Evolutionary conservation across 768 basidiomycete species (phyloP).

Genomic region (Tephrocybe rancida): DNA sequence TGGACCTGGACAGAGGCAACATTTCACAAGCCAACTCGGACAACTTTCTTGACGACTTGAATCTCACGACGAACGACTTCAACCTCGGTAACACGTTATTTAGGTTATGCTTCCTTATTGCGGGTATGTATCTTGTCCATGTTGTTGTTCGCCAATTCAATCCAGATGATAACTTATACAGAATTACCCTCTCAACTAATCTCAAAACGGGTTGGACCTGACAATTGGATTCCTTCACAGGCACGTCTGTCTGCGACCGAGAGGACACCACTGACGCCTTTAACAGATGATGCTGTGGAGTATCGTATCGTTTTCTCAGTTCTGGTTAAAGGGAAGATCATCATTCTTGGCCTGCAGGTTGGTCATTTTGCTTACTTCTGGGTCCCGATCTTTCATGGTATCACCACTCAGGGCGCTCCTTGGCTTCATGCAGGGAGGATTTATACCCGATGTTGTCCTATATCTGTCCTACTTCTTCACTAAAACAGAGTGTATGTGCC

Average conservation of each 20-base stretch:
- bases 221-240: conserved; percentile 66
- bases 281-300: conserved; percentile 58
- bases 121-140: conserved; percentile 31
- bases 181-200: conserved; percentile 71
- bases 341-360: conserved; percentile 59
- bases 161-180: conserved; percentile 1
- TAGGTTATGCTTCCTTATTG: conserved; percentile 46
- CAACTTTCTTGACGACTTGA: conserved; percentile 64
- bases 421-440: conserved; percentile 65
- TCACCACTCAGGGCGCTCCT: conserved; percentile 29
- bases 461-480: conserved; percentile 72
- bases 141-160: not conserved
- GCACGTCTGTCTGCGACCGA: conserved; percentile 24
- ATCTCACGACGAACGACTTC: conserved; percentile 63
- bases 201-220: conserved; percentile 68
- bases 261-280: not conserved
- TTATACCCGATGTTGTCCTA: conserved; percentile 65
- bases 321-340: conserved; percentile 53
- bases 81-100: conserved; percentile 67
- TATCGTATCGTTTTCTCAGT: conserved; percentile 56
- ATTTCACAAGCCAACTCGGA: conserved; percentile 70
- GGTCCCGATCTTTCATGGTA: not conserved
- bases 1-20: conserved; percentile 63
- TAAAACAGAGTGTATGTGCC: conserved; percentile 48
- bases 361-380: not conserved